Conservation (phyloP, 805 yeast species). For the Lipomyces yamanashiensis region DNA sequence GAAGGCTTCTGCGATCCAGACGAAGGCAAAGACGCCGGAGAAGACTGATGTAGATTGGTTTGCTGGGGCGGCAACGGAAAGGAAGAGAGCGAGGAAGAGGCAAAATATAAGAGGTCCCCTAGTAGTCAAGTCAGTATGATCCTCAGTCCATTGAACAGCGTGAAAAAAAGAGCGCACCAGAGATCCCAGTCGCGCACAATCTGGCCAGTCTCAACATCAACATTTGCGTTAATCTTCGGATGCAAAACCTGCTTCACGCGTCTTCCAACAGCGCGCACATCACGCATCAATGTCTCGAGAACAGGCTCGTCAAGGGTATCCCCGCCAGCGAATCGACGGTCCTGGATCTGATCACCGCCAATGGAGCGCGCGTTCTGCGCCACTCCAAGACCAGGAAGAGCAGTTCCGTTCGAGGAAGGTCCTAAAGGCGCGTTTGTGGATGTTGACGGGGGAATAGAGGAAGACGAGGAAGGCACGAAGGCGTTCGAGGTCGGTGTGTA, state of each 20-base stretch:
- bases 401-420: background rate
- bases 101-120: conserved; percentile 75
- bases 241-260: conserved; percentile 53
- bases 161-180: conserved; percentile 38
- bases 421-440: background rate
- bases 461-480: conserved; percentile 18
- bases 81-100: conserved; percentile 57
- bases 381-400: conserved; percentile 1
- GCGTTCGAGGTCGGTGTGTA: conserved; percentile 16
- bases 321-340: conserved; percentile 63
- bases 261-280: conserved; percentile 51
- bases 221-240: conserved; percentile 43
- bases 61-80: conserved; percentile 52
- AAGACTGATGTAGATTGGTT: conserved; percentile 59
- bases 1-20: conserved; percentile 65
- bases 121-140: conserved; percentile 41
- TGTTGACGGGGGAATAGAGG: conserved; percentile 11
- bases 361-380: conserved; percentile 17
- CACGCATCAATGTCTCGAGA: conserved; percentile 56
- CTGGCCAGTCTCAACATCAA: conserved; percentile 38
- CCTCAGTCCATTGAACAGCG: background rate
- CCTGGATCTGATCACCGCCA: conserved; percentile 47
- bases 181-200: conserved; percentile 59
- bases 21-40: conserved; percentile 64
- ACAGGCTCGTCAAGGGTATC: conserved; percentile 77